These are phyloP conservation scores for Kazachstania sp. DNA, from an alignment of 1,139 yeast genomes.

Conservation along the genomic window DNA sequence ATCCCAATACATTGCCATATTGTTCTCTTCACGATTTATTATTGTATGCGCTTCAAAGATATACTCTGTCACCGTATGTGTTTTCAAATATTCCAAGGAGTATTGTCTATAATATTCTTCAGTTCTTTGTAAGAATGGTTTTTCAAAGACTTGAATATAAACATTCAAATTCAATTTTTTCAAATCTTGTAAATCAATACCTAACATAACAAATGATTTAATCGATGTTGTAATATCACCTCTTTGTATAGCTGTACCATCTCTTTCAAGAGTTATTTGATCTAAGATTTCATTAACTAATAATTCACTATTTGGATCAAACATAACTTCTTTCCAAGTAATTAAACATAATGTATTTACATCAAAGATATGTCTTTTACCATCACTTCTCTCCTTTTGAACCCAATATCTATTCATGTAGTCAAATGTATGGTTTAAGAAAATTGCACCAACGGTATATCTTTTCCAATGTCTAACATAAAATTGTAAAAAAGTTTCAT, in stretches of 20 bases:
- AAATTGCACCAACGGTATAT: constrained; percentile 84
- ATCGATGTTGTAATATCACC: constrained; percentile 64
- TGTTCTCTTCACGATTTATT: constrained; percentile 70
- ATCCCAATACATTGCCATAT: constrained; percentile 73
- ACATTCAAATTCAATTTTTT: constrained; percentile 78
- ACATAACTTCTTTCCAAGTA: constrained; percentile 83
- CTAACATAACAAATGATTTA: constrained; percentile 70
- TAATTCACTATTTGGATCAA: constrained; percentile 50
- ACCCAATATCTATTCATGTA: constrained; percentile 98
- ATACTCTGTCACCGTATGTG: constrained; percentile 83
- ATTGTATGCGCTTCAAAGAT: constrained; percentile 79
- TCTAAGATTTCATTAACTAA: constrained; percentile 66
- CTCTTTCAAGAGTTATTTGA: constrained; percentile 69
- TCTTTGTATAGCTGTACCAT: constrained; percentile 67
- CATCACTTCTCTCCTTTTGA: constrained; percentile 90
- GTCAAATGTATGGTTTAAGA: constrained; percentile 86
- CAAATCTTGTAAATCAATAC: constrained; percentile 72
- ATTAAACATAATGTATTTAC: constrained; percentile 80
- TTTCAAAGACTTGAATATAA: constrained; percentile 73
- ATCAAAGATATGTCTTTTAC: constrained; percentile 84
- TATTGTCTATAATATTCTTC: constrained; percentile 64
- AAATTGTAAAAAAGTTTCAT: constrained; percentile 70
- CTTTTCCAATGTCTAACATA: constrained; percentile 87
- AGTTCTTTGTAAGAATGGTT: constrained; percentile 65
- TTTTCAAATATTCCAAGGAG: constrained; percentile 54